Evolutionary conservation across 805 yeast species (phyloP).

Genomic region (Candida piceae): DNA sequence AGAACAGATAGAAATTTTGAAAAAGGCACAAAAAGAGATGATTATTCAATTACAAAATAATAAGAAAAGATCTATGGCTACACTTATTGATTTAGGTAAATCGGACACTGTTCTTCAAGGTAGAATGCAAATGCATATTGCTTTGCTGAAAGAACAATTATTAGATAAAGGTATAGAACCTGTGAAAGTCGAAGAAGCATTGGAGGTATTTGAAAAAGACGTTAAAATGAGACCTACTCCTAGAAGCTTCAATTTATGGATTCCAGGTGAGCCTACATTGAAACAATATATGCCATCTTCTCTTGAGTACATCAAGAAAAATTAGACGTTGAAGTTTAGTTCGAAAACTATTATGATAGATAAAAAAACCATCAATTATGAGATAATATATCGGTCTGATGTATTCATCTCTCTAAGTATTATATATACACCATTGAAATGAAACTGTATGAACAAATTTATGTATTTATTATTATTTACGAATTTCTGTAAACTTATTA

Average conservation of each 20-base stretch:
- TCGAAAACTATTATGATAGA: too few species aligned
- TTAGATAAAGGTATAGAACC: constrained; percentile 56
- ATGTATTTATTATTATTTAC: too few species aligned
- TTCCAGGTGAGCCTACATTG: constrained; percentile 46
- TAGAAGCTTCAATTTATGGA: constrained; percentile 58
- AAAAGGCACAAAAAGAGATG: constrained; percentile 28
- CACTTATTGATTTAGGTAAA: constrained; percentile 49
- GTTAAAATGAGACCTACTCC: constrained; percentile 55
- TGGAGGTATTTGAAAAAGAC: constrained; percentile 49
- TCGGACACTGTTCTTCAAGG: constrained; percentile 42
- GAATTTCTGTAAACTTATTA: too few species aligned
- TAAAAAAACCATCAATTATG: too few species aligned
- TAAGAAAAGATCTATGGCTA: constrained; percentile 45
- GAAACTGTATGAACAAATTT: too few species aligned
- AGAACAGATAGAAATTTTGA: constrained; percentile 19
- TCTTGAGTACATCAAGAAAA: constrained; percentile 51
- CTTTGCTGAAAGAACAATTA: constrained; percentile 57
- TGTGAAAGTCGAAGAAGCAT: constrained; percentile 46
- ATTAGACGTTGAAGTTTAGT: too few species aligned
- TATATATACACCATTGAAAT: too few species aligned
- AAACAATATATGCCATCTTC: constrained; percentile 53
- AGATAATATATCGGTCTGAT: too few species aligned
- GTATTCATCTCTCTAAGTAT: too few species aligned
- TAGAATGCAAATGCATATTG: constrained; percentile 65
- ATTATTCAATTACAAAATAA: constrained; percentile 47